Conservation (phyloP, 768 basidiomycete genomes). For the Hygrocybe punicea region DNA sequence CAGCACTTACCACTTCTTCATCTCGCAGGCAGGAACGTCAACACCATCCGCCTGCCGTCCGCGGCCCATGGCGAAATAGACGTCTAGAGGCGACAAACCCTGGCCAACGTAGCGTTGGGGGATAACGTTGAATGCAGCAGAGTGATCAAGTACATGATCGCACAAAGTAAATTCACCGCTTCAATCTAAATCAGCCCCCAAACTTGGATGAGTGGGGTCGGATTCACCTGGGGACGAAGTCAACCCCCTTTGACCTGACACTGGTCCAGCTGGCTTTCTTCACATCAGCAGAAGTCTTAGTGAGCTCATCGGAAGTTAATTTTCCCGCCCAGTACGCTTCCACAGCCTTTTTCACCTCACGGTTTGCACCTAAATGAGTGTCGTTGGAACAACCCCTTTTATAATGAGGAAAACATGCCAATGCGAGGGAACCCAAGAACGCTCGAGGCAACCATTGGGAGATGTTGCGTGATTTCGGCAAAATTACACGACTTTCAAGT, state of each 20-base stretch:
- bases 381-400: constrained; percentile 6
- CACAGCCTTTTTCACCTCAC: constrained; percentile 96
- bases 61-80: constrained; percentile 99
- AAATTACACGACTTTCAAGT: too few relatives aligned
- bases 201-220: constrained; percentile 10
- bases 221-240: constrained; percentile 84
- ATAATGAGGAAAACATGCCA: constrained; percentile 39
- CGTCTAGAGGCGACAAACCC: constrained; percentile 83
- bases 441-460: constrained; percentile 76
- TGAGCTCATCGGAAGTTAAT: constrained; percentile 80
- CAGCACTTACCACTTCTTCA: constrained; percentile 95
- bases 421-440: constrained; percentile 94
- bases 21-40: constrained; percentile 95
- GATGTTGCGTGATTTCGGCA: too few relatives aligned
- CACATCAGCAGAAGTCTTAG: constrained; percentile 81
- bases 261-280: constrained; percentile 85
- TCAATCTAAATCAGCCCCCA: constrained; percentile 17
- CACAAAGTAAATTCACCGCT: constrained; percentile 99
- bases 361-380: constrained; percentile 67
- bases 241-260: constrained; percentile 82
- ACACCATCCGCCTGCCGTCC: constrained; percentile 92
- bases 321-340: constrained; percentile 99
- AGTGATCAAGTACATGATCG: constrained; percentile 98
- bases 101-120: constrained; percentile 90
- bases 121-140: constrained; percentile 92